These are phyloP conservation scores for Rhizopogon vinicolor DNA, from an alignment of 768 basidiomycete genomes.

Conservation along the genomic window DNA sequence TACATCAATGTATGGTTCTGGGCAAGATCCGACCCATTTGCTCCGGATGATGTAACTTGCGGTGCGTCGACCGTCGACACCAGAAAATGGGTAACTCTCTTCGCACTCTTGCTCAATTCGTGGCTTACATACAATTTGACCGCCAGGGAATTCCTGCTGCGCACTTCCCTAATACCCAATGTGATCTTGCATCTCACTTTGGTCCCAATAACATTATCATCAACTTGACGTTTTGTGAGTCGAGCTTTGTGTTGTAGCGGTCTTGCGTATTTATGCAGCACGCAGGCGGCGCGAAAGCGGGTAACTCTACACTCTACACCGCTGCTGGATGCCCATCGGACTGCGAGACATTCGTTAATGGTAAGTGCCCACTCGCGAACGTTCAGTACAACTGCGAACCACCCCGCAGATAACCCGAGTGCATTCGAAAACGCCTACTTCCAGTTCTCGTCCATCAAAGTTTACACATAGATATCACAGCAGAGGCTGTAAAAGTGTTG, in stretches of 20 bases:
- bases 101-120: not conserved
- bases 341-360: slow-evolving; percentile 28
- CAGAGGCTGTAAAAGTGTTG: not conserved
- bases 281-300: slow-evolving; percentile 59
- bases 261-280: not conserved
- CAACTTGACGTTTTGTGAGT: slow-evolving; percentile 59
- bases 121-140: not conserved
- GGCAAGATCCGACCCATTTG: slow-evolving; percentile 24
- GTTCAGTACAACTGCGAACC: not conserved
- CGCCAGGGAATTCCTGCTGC: slow-evolving; percentile 28
- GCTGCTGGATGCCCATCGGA: slow-evolving; percentile 48
- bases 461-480: slow-evolving; percentile 34
- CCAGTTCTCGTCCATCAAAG: slow-evolving; percentile 56
- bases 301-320: slow-evolving; percentile 33
- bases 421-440: slow-evolving; percentile 71
- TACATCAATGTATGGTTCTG: slow-evolving; percentile 43
- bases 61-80: slow-evolving; percentile 19
- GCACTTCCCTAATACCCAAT: slow-evolving; percentile 28
- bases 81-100: slow-evolving; percentile 25
- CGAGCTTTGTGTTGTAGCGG: not conserved
- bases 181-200: slow-evolving; percentile 33
- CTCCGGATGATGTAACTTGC: slow-evolving; percentile 19
- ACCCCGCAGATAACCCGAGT: slow-evolving; percentile 50
- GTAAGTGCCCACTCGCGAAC: slow-evolving; percentile 30
- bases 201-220: slow-evolving; percentile 30